A percentile compares a stretch with the other conserved stretches of the same genome.
Evolutionary conservation across 129 eudicot genomes (phyloP).

Genomic region (Tagetes erecta): DNA sequence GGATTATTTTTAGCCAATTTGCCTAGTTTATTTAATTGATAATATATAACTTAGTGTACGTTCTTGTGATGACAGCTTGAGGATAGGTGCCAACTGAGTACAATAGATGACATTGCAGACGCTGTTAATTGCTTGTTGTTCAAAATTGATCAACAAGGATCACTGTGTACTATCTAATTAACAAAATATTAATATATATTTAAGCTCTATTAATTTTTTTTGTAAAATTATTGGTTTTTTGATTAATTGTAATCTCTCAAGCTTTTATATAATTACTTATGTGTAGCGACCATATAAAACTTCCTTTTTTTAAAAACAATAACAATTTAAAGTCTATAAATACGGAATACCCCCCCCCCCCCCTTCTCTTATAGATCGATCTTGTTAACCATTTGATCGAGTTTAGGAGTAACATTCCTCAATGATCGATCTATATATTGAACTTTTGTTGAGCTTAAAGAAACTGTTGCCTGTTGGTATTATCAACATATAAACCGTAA

Average conservation of each 20-base stretch:
- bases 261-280: background rate
- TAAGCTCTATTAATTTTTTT: background rate
- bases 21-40: background rate
- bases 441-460: too few species aligned
- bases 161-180: constrained; percentile 34
- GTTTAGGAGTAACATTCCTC: too few species aligned
- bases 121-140: constrained; percentile 56
- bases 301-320: too few species aligned
- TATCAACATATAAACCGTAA: too few species aligned
- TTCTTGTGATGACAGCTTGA: constrained; percentile 46
- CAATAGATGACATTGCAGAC: constrained; percentile 68
- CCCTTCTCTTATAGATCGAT: too few species aligned
- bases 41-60: background rate
- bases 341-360: too few species aligned
- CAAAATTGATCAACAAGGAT: constrained; percentile 52
- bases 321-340: too few species aligned
- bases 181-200: background rate
- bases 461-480: too few species aligned
- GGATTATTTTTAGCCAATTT: too few species aligned
- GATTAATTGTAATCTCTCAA: constrained; percentile 6
- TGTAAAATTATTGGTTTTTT: constrained; percentile 19
- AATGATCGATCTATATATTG: too few species aligned
- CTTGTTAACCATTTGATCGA: too few species aligned
- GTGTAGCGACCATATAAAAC: too few species aligned
- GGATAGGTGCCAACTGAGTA: constrained; percentile 61